Conservation (phyloP, 1,284 basidiomycete genomes). For the Takashimella tepidaria region DNA sequence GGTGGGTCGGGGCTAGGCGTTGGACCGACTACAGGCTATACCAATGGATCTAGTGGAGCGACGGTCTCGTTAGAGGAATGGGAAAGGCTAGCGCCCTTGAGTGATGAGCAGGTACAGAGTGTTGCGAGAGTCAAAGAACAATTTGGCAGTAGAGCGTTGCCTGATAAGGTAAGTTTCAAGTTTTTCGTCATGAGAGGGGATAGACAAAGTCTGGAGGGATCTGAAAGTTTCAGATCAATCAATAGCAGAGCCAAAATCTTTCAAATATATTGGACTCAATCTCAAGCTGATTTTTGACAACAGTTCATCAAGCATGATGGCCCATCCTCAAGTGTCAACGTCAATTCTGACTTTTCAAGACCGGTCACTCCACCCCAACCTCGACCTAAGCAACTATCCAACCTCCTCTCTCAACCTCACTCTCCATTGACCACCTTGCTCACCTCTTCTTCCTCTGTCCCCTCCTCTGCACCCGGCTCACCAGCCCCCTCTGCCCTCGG, state of each 20-base stretch:
- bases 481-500: conserved; percentile 28
- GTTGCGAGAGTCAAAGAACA: conserved; percentile 61
- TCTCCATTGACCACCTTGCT: conserved; percentile 8
- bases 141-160: conserved; percentile 59
- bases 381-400: conserved; percentile 45
- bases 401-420: conserved; percentile 13
- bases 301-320: too few species aligned
- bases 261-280: too few species aligned
- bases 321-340: too few species aligned
- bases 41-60: conserved; percentile 1
- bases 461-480: conserved; percentile 13
- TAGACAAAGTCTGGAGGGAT: too few species aligned
- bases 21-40: too few species aligned
- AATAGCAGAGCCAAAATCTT: too few species aligned
- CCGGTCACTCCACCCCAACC: conserved; percentile 44
- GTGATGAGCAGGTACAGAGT: conserved; percentile 63
- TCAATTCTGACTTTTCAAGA: conserved; percentile 8
- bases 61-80: conserved; percentile 67
- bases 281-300: too few species aligned
- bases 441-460: conserved; percentile 8
- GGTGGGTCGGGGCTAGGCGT: too few species aligned
- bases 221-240: too few species aligned
- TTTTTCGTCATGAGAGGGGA: too few species aligned
- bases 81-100: conserved; percentile 72
- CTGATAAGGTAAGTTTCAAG: conserved; percentile 67